Percentiles rank a stretch among this genome's conserved stretches.
Conservation (phyloP, 164 flowering plant species). For the Annona cherimola region DNA sequence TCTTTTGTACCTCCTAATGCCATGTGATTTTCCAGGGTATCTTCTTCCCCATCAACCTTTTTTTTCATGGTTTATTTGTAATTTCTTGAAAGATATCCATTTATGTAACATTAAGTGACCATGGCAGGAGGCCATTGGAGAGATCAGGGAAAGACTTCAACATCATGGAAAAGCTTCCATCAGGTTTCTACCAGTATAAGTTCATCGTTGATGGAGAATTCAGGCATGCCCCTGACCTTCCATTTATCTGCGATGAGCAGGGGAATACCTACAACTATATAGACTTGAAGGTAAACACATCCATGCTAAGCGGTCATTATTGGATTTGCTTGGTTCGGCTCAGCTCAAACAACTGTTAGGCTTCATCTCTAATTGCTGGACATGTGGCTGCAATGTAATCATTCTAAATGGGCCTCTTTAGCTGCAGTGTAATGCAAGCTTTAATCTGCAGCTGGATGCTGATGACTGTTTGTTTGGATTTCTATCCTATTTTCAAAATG, state of each 20-base stretch:
- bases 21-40: no score
- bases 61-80: no score
- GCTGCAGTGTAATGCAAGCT: no score
- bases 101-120: neutral
- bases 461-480: no score
- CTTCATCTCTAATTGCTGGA: neutral
- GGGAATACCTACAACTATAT: slow-evolving; percentile 65
- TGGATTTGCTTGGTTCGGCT: neutral
- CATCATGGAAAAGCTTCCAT: slow-evolving; percentile 79
- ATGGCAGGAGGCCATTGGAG: slow-evolving; percentile 57
- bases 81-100: no score
- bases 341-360: neutral
- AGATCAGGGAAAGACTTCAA: slow-evolving; percentile 84
- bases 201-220: slow-evolving; percentile 80
- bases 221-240: slow-evolving; percentile 70
- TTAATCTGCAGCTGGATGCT: no score
- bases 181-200: slow-evolving; percentile 83
- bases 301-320: neutral
- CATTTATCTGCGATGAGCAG: slow-evolving; percentile 57
- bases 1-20: no score
- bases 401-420: neutral
- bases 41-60: no score
- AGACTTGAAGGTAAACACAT: slow-evolving; percentile 61
- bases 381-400: neutral
- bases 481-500: no score